These are phyloP conservation scores for Erythrobasidium hasegawianum DNA, from an alignment of 1,284 basidiomycete genomes.

Conservation along the genomic window DNA sequence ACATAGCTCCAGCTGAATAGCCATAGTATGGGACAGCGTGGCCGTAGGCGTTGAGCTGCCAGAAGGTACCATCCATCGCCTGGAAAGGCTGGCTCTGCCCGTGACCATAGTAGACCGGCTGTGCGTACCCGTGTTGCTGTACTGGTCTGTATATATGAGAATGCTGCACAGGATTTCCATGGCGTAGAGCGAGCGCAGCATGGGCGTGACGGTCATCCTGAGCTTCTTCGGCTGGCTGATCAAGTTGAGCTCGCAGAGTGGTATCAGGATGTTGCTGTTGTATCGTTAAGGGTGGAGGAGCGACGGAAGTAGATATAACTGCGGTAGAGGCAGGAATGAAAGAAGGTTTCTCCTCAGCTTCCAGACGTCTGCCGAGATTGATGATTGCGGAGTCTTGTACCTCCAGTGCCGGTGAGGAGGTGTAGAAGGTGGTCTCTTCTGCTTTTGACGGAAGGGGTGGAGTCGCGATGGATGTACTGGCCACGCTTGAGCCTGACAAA, in stretches of 20 bases:
- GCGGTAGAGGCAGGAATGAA: not conserved
- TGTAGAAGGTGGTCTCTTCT: conserved; percentile 1
- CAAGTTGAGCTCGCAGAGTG: too few species aligned
- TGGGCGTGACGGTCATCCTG: too few species aligned
- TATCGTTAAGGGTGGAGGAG: not conserved
- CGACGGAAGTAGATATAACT: not conserved
- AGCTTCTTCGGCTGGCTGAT: too few species aligned
- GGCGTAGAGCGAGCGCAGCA: too few species aligned
- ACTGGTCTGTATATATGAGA: too few species aligned
- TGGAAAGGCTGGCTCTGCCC: not conserved
- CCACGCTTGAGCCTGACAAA: not conserved
- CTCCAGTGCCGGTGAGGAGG: not conserved
- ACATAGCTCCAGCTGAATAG: not conserved
- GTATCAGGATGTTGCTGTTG: too few species aligned
- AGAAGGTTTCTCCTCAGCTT: not conserved
- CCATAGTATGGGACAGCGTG: not conserved
- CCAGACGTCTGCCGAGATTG: not conserved
- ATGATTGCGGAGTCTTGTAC: not conserved
- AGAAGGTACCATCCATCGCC: not conserved
- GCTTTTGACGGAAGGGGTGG: not conserved
- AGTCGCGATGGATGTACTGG: not conserved
- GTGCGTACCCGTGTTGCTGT: too few species aligned
- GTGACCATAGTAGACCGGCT: too few species aligned
- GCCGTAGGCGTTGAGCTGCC: not conserved
- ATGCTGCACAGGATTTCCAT: too few species aligned